phyloP scores from a whole-genome alignment of 1,284 basidiomycete genomes.

The Pseudozyma thailandica region DNA sequence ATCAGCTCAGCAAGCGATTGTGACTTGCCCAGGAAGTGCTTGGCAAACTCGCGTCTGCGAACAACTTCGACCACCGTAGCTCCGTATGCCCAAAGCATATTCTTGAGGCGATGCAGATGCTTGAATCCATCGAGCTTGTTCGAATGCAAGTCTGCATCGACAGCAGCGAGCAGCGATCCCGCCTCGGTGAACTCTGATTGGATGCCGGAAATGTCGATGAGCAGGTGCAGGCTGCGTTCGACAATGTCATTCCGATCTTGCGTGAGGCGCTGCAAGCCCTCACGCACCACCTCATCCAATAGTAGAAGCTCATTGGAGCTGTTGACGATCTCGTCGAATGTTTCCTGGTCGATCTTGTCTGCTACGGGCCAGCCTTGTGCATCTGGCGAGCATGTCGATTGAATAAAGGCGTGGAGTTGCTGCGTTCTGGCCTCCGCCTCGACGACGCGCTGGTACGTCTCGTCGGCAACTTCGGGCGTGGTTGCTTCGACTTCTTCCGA shows the following conservation, averaged over 20 bases:
- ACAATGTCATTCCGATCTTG: slow-evolving; percentile 66
- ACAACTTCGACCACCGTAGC: slow-evolving; percentile 91
- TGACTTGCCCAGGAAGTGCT: slow-evolving; percentile 54
- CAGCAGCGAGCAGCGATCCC: slow-evolving; percentile 43
- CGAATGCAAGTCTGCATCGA: slow-evolving; percentile 56
- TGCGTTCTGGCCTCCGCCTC: slow-evolving; percentile 37
- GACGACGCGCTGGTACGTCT: slow-evolving; percentile 52
- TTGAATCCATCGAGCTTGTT: slow-evolving; percentile 77
- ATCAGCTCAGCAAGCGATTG: slow-evolving; percentile 65
- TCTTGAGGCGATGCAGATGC: slow-evolving; percentile 87
- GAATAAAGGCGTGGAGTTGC: slow-evolving; percentile 41
- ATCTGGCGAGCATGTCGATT: slow-evolving; percentile 52
- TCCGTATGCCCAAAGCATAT: slow-evolving; percentile 90
- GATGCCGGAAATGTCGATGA: slow-evolving; percentile 65
- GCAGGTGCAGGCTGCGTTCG: slow-evolving; percentile 55
- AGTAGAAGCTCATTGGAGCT: slow-evolving; percentile 52
- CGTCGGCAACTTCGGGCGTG: slow-evolving; percentile 46
- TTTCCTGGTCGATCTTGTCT: slow-evolving; percentile 43
- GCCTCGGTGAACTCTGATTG: slow-evolving; percentile 65
- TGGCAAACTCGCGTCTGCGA: slow-evolving; percentile 81
- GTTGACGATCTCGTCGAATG: slow-evolving; percentile 43
- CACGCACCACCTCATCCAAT: slow-evolving; percentile 56
- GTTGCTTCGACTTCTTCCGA: slow-evolving; percentile 53
- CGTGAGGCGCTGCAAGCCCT: slow-evolving; percentile 51
- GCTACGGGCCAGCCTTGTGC: slow-evolving; percentile 60